Evolutionary conservation across 192 early-diverging fungal species (phyloP).

Genomic region (Gigaspora rosea): DNA sequence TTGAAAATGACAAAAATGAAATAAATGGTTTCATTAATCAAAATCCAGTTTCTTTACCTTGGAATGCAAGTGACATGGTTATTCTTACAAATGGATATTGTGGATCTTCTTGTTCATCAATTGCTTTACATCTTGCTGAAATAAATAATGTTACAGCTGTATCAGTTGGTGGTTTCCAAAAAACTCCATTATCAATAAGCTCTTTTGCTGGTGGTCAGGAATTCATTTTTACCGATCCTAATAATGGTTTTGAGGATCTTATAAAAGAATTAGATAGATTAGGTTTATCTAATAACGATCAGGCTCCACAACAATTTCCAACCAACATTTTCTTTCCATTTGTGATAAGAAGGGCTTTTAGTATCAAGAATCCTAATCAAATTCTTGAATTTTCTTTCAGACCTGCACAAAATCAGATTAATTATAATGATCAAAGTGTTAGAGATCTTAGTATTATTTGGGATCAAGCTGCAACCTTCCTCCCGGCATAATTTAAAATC

Average conservation of each 20-base stretch:
- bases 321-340: not conserved
- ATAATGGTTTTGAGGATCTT: not conserved
- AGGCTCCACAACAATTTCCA: not conserved
- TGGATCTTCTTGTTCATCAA: constrained; percentile 42
- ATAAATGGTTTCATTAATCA: not conserved
- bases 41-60: constrained; percentile 30
- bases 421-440: not conserved
- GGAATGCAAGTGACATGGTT: constrained; percentile 40
- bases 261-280: not conserved
- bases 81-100: constrained; percentile 48
- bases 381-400: constrained; percentile 1
- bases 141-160: constrained; percentile 41
- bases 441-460: constrained; percentile 2
- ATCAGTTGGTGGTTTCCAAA: constrained; percentile 39
- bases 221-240: not conserved
- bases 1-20: not conserved
- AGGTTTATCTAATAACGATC: not conserved
- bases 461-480: not conserved
- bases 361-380: not conserved
- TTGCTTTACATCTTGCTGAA: constrained; percentile 39
- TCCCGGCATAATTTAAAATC: not conserved
- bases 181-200: constrained; percentile 37
- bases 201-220: constrained; percentile 40
- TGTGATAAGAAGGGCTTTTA: not conserved
- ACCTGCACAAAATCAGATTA: not conserved